A percentile compares a stretch with the other conserved stretches of the same genome.
These are phyloP conservation scores for Scortechinia acanthostroma DNA, from an alignment of 2,329 filamentous ascomycete genomes.

Conservation along the genomic window DNA sequence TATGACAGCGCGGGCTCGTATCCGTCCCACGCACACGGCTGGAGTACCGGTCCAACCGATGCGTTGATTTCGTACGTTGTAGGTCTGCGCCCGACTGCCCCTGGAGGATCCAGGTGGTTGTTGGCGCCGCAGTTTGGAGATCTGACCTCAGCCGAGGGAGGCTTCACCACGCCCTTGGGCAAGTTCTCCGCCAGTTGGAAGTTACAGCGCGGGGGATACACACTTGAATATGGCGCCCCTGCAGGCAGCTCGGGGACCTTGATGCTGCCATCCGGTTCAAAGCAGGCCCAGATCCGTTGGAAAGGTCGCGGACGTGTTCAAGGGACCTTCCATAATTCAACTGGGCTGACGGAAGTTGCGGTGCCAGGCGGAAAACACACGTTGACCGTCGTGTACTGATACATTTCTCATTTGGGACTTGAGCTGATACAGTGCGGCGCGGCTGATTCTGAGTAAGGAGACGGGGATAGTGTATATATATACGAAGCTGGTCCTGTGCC, in stretches of 20 bases:
- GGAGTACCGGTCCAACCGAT: background rate
- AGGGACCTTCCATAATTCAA: too few relatives aligned
- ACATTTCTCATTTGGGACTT: too few relatives aligned
- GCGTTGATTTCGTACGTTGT: slow-evolving; percentile 1
- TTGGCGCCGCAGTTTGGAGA: background rate
- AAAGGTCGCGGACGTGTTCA: background rate
- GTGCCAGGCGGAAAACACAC: background rate
- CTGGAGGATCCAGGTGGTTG: background rate
- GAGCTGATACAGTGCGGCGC: too few relatives aligned
- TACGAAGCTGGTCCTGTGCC: too few relatives aligned
- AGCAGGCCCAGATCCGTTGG: background rate
- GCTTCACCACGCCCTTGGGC: background rate
- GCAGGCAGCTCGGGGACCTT: background rate
- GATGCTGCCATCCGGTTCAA: background rate
- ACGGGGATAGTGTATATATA: too few relatives aligned
- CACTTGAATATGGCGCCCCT: background rate
- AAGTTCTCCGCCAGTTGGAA: background rate
- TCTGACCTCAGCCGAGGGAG: background rate
- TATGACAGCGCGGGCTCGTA: background rate
- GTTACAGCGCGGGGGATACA: background rate
- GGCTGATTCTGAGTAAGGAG: too few relatives aligned
- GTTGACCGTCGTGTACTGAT: background rate
- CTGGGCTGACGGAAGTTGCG: background rate
- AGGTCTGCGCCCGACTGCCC: background rate
- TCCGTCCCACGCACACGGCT: background rate